phyloP scores from a whole-genome alignment of 768 basidiomycete genomes.

The Lactarius trivialis region DNA sequence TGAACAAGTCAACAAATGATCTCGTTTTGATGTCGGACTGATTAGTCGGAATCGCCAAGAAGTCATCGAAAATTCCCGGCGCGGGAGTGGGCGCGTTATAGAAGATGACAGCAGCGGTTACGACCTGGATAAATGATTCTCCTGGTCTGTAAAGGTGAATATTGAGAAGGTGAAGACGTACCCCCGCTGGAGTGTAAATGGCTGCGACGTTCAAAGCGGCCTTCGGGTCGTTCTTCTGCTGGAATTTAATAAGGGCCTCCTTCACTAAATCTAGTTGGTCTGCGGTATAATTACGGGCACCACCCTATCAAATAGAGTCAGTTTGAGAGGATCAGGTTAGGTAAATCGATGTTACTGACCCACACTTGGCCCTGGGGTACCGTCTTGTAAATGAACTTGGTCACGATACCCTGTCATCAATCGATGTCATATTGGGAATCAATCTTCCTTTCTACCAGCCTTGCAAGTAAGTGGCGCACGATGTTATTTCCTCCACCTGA shows the following conservation, averaged over 20 bases:
- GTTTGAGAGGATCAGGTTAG: too few species aligned
- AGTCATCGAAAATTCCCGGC: slow-evolving; percentile 19
- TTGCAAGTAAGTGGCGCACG: neutral
- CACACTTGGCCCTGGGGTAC: too few species aligned
- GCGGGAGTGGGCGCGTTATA: too few species aligned
- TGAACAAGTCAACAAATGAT: too few species aligned
- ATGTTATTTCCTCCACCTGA: slow-evolving; percentile 17
- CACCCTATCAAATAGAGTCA: neutral
- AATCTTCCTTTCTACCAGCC: too few species aligned
- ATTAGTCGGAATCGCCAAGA: slow-evolving; percentile 13
- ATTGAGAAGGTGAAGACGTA: neutral
- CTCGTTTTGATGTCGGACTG: neutral
- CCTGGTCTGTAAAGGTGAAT: neutral
- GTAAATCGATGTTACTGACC: too few species aligned
- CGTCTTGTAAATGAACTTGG: too few species aligned
- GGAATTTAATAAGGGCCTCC: neutral
- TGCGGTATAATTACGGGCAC: too few species aligned
- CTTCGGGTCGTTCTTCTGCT: slow-evolving; percentile 1
- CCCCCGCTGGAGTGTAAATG: neutral
- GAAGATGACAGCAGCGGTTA: too few species aligned
- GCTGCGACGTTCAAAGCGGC: neutral
- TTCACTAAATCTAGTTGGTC: too few species aligned
- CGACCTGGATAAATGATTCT: too few species aligned
- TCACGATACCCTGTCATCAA: slow-evolving; percentile 2
- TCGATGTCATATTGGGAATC: too few species aligned